Evolutionary conservation across 768 basidiomycete species (phyloP).

Genomic region (Termitomyces sp.): DNA sequence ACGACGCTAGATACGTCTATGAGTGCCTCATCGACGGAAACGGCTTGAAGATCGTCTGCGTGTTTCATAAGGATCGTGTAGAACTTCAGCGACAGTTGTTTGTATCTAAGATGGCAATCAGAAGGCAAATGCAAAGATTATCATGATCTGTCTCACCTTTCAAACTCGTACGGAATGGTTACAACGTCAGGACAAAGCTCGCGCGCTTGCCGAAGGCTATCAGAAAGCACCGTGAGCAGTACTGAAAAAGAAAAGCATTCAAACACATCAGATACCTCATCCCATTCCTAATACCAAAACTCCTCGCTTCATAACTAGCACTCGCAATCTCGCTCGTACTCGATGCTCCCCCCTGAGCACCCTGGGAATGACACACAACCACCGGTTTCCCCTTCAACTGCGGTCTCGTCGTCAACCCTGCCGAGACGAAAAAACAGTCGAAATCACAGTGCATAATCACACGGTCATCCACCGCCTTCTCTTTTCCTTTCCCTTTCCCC

Average conservation of each 20-base stretch:
- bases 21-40: conserved; percentile 94
- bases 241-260: background rate
- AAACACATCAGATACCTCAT: conserved; percentile 68
- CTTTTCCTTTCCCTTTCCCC: conserved; percentile 57
- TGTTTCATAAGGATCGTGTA: conserved; percentile 90
- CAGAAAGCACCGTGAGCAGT: background rate
- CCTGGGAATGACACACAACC: conserved; percentile 95
- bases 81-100: conserved; percentile 78
- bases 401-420: conserved; percentile 76
- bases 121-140: background rate
- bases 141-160: conserved; percentile 43
- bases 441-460: conserved; percentile 94
- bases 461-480: conserved; percentile 49
- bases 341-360: conserved; percentile 59
- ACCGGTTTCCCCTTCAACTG: conserved; percentile 84
- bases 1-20: conserved; percentile 78
- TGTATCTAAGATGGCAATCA: conserved; percentile 57
- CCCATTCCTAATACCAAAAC: conserved; percentile 85
- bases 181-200: conserved; percentile 67
- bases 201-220: conserved; percentile 65
- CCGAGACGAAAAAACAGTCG: conserved; percentile 96
- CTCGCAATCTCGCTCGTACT: conserved; percentile 96
- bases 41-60: conserved; percentile 91
- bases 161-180: conserved; percentile 94
- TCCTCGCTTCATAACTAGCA: conserved; percentile 89